phyloP scores from a whole-genome alignment of 2,329 filamentous ascomycete genomes.

The Epichloe festucae region DNA sequence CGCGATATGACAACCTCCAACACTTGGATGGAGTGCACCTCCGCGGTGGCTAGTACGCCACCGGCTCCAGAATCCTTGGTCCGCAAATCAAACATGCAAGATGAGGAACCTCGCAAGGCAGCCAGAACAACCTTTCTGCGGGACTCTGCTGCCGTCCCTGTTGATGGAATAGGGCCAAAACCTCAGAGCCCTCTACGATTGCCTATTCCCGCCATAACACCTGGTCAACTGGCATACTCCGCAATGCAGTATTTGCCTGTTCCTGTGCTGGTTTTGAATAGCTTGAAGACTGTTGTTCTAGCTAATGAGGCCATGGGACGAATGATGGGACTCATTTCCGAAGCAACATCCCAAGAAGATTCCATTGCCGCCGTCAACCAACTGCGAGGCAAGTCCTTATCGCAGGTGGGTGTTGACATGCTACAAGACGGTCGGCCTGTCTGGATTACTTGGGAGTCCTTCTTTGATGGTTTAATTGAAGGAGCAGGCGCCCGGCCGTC shows the following conservation, averaged over 20 bases:
- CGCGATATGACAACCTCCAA: conserved; percentile 22
- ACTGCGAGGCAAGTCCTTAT: conserved; percentile 51
- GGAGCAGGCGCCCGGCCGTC: conserved; percentile 25
- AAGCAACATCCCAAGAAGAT: conserved; percentile 27
- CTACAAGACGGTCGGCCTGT: conserved; percentile 51
- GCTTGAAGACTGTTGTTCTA: conserved; percentile 54
- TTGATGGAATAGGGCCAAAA: conserved; percentile 17
- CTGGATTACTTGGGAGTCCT: conserved; percentile 46
- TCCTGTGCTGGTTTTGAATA: conserved; percentile 56
- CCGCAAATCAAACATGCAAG: conserved; percentile 3
- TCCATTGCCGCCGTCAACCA: conserved; percentile 38
- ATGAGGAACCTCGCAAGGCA: conserved; percentile 15
- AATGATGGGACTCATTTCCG: conserved; percentile 41
- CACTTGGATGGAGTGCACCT: conserved; percentile 17
- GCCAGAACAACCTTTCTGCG: conserved; percentile 22
- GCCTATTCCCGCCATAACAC: conserved; percentile 33
- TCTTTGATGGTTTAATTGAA: conserved; percentile 39
- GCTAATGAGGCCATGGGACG: conserved; percentile 67
- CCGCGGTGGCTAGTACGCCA: conserved; percentile 15
- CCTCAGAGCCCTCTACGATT: conserved; percentile 26
- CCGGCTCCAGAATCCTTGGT: not conserved
- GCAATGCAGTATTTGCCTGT: conserved; percentile 64
- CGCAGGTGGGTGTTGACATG: conserved; percentile 61
- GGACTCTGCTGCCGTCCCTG: conserved; percentile 13
- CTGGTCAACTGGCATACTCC: conserved; percentile 47